phyloP scores from a whole-genome alignment of 179 eudicot genomes.

The Patellifolia procumbens region DNA sequence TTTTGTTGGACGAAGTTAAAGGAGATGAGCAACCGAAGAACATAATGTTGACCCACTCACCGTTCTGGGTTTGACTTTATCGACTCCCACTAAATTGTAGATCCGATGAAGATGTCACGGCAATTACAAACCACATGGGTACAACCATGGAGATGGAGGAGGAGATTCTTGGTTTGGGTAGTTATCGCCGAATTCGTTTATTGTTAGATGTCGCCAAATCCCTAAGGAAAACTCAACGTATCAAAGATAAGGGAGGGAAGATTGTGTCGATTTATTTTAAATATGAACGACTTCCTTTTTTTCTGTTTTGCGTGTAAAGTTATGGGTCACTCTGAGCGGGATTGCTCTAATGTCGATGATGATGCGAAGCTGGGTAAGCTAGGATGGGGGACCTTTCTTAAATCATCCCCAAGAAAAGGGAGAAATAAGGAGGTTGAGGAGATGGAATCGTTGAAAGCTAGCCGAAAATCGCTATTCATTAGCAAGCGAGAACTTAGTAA shows the following conservation, averaged over 20 bases:
- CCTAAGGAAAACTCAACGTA: neutral
- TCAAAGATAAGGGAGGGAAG: neutral
- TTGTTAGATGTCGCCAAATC: neutral
- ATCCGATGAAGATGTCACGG: neutral
- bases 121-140: neutral
- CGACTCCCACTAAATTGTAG: neutral
- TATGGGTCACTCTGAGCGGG: neutral
- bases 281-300: neutral
- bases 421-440: neutral
- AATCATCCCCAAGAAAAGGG: neutral
- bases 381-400: neutral
- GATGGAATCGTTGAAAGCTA: neutral
- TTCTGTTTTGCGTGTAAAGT: neutral
- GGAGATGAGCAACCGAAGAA: neutral
- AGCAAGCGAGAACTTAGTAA: no score
- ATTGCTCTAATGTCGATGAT: neutral
- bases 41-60: neutral
- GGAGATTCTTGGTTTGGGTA: neutral
- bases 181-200: neutral
- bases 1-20: neutral
- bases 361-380: neutral
- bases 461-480: neutral
- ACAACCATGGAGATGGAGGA: neutral
- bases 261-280: no score
- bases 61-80: neutral